Percentiles rank a stretch among this genome's conserved stretches.
Conservation (phyloP, 2,329 filamentous ascomycete genomes). For the Chaetomium sp. region DNA sequence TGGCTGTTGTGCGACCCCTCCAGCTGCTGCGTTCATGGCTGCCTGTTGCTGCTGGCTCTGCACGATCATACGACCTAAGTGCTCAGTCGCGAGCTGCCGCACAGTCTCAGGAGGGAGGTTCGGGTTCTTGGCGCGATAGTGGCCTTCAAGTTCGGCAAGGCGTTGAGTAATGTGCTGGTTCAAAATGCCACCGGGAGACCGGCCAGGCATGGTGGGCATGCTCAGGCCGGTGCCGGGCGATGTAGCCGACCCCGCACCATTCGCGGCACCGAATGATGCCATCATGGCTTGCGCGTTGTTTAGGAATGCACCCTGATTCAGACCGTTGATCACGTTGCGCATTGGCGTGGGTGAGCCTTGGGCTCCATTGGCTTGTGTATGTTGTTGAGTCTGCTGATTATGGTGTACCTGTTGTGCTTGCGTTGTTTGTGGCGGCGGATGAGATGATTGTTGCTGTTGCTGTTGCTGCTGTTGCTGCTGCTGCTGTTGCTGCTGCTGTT, state of each 20-base stretch:
- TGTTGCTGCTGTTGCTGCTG: conserved; percentile 28
- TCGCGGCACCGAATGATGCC: conserved; percentile 41
- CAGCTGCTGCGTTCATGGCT: conserved; percentile 38
- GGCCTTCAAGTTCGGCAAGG: conserved; percentile 46
- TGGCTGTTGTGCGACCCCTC: conserved; percentile 40
- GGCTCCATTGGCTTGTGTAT: conserved; percentile 28
- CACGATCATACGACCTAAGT: conserved; percentile 43
- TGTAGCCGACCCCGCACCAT: conserved; percentile 38
- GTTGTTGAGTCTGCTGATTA: conserved; percentile 33
- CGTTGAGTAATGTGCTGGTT: conserved; percentile 44
- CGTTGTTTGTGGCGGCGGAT: conserved; percentile 25
- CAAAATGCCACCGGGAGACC: conserved; percentile 39
- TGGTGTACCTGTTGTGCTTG: conserved; percentile 27
- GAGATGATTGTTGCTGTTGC: conserved; percentile 31
- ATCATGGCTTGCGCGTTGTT: conserved; percentile 49
- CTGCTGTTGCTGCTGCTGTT: conserved; percentile 23
- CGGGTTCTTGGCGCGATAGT: conserved; percentile 46
- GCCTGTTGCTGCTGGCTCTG: conserved; percentile 36
- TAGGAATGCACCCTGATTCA: conserved; percentile 48
- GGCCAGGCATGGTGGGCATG: conserved; percentile 40
- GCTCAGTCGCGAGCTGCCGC: conserved; percentile 45
- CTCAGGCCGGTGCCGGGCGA: conserved; percentile 40
- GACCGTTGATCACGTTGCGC: conserved; percentile 35
- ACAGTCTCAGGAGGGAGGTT: conserved; percentile 43
- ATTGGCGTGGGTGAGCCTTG: conserved; percentile 29